Evolutionary conservation across 2,329 filamentous ascomycete genomes (phyloP).

Genomic region (Penicillium sumatraense): DNA sequence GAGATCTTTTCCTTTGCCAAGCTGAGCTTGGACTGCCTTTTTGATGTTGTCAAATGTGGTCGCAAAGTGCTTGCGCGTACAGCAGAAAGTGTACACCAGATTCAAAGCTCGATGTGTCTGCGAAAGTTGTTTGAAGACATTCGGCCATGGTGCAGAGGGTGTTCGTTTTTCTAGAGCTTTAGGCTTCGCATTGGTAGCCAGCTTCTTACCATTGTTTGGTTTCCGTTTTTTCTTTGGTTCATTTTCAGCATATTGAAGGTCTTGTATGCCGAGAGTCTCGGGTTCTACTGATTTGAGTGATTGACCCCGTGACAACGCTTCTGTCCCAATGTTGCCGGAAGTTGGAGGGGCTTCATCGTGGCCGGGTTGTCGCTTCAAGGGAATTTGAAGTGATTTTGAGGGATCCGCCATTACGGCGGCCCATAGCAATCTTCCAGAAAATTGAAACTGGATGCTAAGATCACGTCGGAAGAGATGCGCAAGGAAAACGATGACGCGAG

Average conservation of each 20-base stretch:
- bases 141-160: conserved; percentile 69
- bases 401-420: conserved; percentile 28
- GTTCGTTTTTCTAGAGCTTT: conserved; percentile 28
- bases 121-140: conserved; percentile 71
- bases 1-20: conserved; percentile 64
- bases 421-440: conserved; percentile 23
- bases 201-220: conserved; percentile 10
- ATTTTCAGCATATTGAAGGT: neutral
- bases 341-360: conserved; percentile 7
- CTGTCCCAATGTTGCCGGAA: conserved; percentile 1
- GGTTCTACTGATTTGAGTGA: conserved; percentile 1
- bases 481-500: conserved; percentile 7
- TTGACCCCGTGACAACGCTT: conserved; percentile 20
- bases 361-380: conserved; percentile 26
- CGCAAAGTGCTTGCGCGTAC: conserved; percentile 85
- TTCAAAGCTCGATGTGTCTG: conserved; percentile 85
- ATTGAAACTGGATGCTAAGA: neutral
- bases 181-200: neutral
- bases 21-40: conserved; percentile 81
- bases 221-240: neutral
- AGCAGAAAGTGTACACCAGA: conserved; percentile 92
- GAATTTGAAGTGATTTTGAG: neutral
- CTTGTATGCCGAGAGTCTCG: neutral
- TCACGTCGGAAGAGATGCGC: neutral
- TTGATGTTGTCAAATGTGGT: conserved; percentile 92